Percentiles rank a stretch among this genome's conserved stretches.
phyloP scores from a whole-genome alignment of 495 filamentous ascomycete species.

The Penicillium paradoxum region DNA sequence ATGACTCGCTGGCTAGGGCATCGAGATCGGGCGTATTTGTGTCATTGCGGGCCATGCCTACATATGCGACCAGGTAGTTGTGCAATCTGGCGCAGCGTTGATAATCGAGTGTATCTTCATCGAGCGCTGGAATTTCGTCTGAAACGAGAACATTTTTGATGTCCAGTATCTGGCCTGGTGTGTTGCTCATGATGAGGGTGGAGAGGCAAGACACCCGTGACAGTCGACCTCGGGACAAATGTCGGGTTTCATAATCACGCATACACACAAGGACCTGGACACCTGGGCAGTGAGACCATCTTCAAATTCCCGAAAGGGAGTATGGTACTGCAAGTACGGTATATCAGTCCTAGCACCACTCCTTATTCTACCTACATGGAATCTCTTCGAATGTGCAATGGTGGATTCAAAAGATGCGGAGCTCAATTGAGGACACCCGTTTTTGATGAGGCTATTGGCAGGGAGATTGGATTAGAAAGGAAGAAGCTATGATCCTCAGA shows the following conservation, averaged over 20 bases:
- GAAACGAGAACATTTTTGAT: not conserved
- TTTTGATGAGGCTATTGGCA: too few species aligned
- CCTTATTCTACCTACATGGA: too few species aligned
- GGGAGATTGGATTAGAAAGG: too few species aligned
- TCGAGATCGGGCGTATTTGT: not conserved
- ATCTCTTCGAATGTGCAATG: too few species aligned
- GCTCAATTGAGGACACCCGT: too few species aligned
- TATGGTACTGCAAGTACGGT: not conserved
- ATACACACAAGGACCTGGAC: too few species aligned
- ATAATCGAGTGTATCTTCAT: not conserved
- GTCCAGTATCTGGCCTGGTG: not conserved
- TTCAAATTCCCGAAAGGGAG: not conserved
- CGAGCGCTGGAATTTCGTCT: not conserved
- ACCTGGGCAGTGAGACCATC: too few species aligned
- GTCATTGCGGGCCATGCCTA: not conserved
- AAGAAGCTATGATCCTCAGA: too few species aligned
- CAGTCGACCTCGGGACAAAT: not conserved
- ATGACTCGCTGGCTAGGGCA: not conserved
- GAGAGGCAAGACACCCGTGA: not conserved
- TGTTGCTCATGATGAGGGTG: constrained; percentile 2
- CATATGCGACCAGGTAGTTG: not conserved
- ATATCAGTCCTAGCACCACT: not conserved
- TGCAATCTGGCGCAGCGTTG: not conserved
- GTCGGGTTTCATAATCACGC: not conserved
- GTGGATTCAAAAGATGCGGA: too few species aligned